phyloP scores from a whole-genome alignment of 2,329 filamentous ascomycete genomes.

The Xylariaceae sp. region DNA sequence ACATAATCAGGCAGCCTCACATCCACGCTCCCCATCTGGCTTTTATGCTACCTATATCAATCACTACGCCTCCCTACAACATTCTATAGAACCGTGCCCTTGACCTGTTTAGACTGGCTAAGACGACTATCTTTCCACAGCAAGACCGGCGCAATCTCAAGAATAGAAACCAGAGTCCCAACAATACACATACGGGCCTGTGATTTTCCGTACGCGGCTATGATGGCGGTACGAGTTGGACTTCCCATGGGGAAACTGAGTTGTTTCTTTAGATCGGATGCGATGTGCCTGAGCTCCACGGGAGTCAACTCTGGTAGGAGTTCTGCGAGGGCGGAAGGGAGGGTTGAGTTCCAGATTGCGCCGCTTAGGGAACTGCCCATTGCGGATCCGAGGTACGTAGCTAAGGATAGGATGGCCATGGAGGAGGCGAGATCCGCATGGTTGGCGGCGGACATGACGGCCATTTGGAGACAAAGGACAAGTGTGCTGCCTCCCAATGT shows the following conservation, averaged over 20 bases:
- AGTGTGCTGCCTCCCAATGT: conserved; percentile 49
- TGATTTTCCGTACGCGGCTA: conserved; percentile 33
- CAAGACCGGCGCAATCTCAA: conserved; percentile 30
- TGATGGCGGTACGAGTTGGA: conserved; percentile 32
- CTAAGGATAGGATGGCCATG: conserved; percentile 40
- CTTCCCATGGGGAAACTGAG: conserved; percentile 33
- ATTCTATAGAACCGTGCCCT: conserved; percentile 31
- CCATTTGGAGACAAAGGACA: conserved; percentile 52
- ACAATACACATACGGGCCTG: conserved; percentile 36
- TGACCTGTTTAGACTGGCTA: conserved; percentile 32
- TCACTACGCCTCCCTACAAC: not conserved
- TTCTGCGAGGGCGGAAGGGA: conserved; percentile 28
- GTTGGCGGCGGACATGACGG: conserved; percentile 50
- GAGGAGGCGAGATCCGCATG: conserved; percentile 50
- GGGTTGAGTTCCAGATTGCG: conserved; percentile 40
- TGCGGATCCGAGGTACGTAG: conserved; percentile 34
- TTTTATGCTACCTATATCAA: too few species aligned
- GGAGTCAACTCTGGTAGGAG: conserved; percentile 27
- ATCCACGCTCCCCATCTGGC: not conserved
- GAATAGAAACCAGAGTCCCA: conserved; percentile 28
- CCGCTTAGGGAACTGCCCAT: conserved; percentile 41
- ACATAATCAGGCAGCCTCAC: not conserved
- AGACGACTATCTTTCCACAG: conserved; percentile 33
- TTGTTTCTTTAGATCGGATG: conserved; percentile 33
- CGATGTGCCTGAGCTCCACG: conserved; percentile 28